Base-by-base conservation (phyloP, 768 basidiomycete genomes). In the Lactarius sp. region DNA sequence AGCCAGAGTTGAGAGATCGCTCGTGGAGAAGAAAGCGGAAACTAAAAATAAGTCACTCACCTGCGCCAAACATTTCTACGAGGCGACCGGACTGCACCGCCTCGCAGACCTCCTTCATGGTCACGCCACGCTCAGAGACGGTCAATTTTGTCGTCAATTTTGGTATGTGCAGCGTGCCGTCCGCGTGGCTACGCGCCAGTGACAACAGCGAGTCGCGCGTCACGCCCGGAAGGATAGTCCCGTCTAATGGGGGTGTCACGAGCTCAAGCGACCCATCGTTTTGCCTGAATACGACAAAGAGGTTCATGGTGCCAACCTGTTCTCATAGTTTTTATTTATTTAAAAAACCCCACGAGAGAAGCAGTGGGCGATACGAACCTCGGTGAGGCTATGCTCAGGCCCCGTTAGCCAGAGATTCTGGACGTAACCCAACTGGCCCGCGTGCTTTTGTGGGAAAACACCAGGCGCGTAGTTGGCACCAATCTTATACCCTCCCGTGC, bases 361-460 rank as follows among this genome's bases (percentile, higher is more conserved):
- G 75, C n/a, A 18, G 79, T 12, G 27, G 4, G 27, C 72, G 70
- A 65, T 36, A 47, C 70, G 13, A 18, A 75, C 77, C 75, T 85
- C 84, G 0, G 84, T 85, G 42, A 85, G 73, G 67, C 80, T 72
- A 58, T 80, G 81, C 18, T 85, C 76, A 1, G 87, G 79, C 2
- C 87, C 90, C 34, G 85, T 77, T 14, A 94, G 70, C 91, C 92
- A 93, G 5, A 94, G 75, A 64, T 90, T 84, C 73, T 92, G 90
- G 50, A 84, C 81, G 70, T 92, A 92, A 0, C 90, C 90, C 62
- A 83, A 73, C 52, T 81, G 78, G 4, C 81, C 81, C 0, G 90
- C 92, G 36, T 79, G 71, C n/a, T 79, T 77, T 70, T 88, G 88
- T 0, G 90, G 85, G 2, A 83, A 68, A 71, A 88, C 82, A 1